Conservation (phyloP, 176 grass and related monocot genomes). For the Areca catechu region DNA sequence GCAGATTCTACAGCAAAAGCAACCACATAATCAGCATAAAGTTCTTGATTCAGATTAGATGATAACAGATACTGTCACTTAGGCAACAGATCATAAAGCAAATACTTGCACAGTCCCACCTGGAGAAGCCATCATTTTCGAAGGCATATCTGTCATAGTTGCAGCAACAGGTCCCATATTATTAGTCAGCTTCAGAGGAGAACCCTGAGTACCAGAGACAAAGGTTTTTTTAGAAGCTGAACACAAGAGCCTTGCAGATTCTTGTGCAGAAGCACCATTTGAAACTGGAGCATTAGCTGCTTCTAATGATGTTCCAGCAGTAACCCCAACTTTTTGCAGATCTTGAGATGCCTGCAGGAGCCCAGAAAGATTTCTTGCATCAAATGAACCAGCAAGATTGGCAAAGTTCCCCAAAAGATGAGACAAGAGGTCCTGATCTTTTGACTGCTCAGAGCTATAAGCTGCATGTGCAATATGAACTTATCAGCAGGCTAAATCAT, state of each 20-base stretch:
- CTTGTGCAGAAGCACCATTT: constrained; percentile 24
- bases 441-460: constrained; percentile 38
- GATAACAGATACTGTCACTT: too few relatives aligned
- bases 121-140: not conserved
- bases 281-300: constrained; percentile 18
- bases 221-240: not conserved
- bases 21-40: constrained; percentile 14
- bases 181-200: not conserved
- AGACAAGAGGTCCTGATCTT: constrained; percentile 35
- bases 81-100: too few relatives aligned
- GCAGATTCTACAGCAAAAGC: constrained; percentile 25
- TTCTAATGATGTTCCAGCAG: constrained; percentile 30
- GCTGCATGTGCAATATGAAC: constrained; percentile 19
- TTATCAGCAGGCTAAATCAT: too few relatives aligned
- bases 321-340: constrained; percentile 36
- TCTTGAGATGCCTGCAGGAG: constrained; percentile 30
- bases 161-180: not conserved
- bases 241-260: constrained; percentile 7
- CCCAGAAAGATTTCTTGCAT: constrained; percentile 10
- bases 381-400: constrained; percentile 34
- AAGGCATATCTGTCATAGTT: not conserved
- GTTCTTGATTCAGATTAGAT: not conserved
- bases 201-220: not conserved
- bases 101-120: not conserved
- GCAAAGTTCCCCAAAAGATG: constrained; percentile 59